phyloP scores from a whole-genome alignment of 805 yeast genomes.

The Lipomyces lipofer region DNA sequence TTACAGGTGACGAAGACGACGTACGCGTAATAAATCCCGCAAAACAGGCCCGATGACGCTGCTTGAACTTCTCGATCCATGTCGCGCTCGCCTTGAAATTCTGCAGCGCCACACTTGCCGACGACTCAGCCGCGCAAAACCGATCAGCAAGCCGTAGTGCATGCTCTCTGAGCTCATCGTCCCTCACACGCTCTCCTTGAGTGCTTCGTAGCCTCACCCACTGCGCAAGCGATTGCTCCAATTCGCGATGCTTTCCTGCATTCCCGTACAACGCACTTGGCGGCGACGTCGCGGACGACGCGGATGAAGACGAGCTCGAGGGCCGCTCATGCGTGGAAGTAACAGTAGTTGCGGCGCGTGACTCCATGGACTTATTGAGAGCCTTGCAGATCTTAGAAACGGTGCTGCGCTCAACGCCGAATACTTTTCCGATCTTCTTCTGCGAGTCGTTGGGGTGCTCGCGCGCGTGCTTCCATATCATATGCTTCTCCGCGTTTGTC shows the following conservation, averaged over 20 bases:
- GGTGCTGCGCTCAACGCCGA: conserved; percentile 34
- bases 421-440: conserved; percentile 30
- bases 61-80: conserved; percentile 22
- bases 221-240: conserved; percentile 10
- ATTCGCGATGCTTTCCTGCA: not conserved
- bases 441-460: conserved; percentile 32
- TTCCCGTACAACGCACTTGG: not conserved
- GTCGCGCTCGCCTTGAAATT: conserved; percentile 12
- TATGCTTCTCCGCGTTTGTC: conserved; percentile 25
- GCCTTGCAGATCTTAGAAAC: conserved; percentile 34
- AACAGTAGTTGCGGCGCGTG: conserved; percentile 1
- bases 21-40: too few relatives aligned
- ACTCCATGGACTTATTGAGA: conserved; percentile 19
- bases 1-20: too few relatives aligned
- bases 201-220: conserved; percentile 12
- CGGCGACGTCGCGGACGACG: not conserved
- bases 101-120: not conserved
- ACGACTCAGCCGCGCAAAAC: conserved; percentile 1
- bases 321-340: not conserved
- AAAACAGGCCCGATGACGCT: conserved; percentile 16
- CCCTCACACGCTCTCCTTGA: not conserved
- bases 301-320: not conserved
- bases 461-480: conserved; percentile 25
- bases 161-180: conserved; percentile 2
- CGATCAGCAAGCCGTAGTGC: conserved; percentile 8